Evolutionary conservation across 139 green algal species (phyloP), one percentile per base, ranked within the genome.

Genomic region (Pseudopediastrum boryanum): DNA sequence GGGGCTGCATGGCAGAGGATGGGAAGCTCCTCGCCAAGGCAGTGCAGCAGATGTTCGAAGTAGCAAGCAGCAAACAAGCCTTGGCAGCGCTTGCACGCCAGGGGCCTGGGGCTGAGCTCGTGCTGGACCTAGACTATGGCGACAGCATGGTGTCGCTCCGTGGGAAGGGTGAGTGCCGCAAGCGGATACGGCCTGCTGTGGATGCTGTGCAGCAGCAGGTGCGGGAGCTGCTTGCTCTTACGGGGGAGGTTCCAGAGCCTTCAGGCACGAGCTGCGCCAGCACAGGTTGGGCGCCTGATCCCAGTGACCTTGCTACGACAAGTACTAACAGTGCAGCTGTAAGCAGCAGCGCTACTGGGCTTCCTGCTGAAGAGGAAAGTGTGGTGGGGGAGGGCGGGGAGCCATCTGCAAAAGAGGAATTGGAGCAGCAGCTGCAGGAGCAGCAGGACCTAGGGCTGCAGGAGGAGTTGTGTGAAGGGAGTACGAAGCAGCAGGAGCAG

Each of bases 381-480:
- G 44, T 33, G 62, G 68, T 35, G 63, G 31, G 36, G 39, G 33
- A 16, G 16, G 27, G 48, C 56, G 27, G 38, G 44, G 51, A 48
- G 41, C 50, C 69, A 36, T 21, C 46, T 12, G 46, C 46, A 65
- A 50, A 13, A 23, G 33, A 36, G 0, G 29, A 29, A 43, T 29
- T 54, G 23, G 19, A 31, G n/a, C 43, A 62, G 43, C 43, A 61
- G 23, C 33, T 25, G 42, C 67, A 63, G 25, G 8, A 27, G 3
- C 67, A 80, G 71, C 42, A 80, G 50, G 23, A 61, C 7, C 43
- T 38, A 5, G 29, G 65, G 48, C 68, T 77, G 56, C 77, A 61
- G 62, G 63, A 68, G 46, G 51, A 78, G 35, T 23, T 44, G 51
- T 39, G 56, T 8, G 10, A 68, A 54, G 38, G 39, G 54, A 38